Conservation (phyloP, 2,329 filamentous ascomycete genomes). For the Ceratocystis colombiana region DNA sequence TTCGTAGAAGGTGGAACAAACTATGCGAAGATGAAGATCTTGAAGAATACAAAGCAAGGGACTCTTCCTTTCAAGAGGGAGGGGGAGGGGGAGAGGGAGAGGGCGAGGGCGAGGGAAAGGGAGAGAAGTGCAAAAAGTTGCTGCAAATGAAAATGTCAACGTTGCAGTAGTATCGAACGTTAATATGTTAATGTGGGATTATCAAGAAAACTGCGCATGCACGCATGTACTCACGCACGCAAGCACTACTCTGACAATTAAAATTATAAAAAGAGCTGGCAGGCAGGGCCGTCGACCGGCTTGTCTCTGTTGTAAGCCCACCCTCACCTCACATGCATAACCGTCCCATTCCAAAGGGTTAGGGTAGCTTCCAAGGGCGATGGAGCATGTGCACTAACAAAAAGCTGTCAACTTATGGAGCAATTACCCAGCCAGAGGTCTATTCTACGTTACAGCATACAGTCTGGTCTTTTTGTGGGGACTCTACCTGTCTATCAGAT, state of each 20-base stretch:
- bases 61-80: too few species aligned
- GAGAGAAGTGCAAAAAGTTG: neutral
- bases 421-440: too few species aligned
- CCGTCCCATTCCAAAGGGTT: too few species aligned
- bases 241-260: neutral
- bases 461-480: too few species aligned
- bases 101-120: neutral
- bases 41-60: neutral
- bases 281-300: neutral
- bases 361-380: too few species aligned
- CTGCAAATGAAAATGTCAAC: neutral
- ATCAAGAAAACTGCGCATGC: neutral
- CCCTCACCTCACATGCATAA: too few species aligned
- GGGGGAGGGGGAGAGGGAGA: too few species aligned
- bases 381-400: too few species aligned
- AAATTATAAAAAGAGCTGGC: neutral
- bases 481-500: too few species aligned
- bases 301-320: too few species aligned
- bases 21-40: neutral
- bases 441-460: too few species aligned
- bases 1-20: neutral
- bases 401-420: too few species aligned
- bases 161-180: constrained; percentile 1
- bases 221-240: neutral
- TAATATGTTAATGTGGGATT: neutral